Evolutionary conservation across 306 rosid genomes (phyloP).

Genomic region (Quercus robur): DNA sequence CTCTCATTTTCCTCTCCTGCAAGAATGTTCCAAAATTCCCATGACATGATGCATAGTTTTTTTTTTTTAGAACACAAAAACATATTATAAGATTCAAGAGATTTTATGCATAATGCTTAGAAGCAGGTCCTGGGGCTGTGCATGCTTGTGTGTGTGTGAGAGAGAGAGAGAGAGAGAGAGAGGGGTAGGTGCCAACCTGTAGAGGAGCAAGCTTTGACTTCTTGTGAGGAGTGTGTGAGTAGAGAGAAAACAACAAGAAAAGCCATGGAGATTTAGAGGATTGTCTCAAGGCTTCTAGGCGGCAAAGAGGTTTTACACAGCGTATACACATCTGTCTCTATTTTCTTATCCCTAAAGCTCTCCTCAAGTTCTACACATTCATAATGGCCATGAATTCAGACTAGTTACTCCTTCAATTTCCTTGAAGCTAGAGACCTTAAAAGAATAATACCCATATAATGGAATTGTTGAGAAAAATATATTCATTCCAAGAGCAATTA

Average conservation of each 20-base stretch:
- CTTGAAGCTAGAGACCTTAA: conserved; percentile 19
- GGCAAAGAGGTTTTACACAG: conserved; percentile 33
- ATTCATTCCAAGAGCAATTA: background rate
- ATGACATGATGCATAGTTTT: background rate
- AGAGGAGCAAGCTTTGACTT: conserved; percentile 81
- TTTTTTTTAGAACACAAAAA: background rate
- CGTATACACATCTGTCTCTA: conserved; percentile 41
- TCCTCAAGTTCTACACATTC: background rate
- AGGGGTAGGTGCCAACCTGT: conserved; percentile 46
- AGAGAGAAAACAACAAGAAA: conserved; percentile 31
- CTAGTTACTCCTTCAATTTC: conserved; percentile 10
- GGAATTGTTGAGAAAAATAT: background rate
- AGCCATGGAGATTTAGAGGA: conserved; percentile 43
- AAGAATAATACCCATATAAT: background rate
- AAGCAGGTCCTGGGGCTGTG: background rate
- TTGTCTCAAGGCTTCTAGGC: conserved; percentile 34
- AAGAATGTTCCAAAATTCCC: conserved; percentile 17
- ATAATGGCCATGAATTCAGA: conserved; percentile 9
- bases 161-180: too few relatives aligned
- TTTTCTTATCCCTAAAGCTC: conserved; percentile 17
- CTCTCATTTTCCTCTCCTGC: conserved; percentile 89
- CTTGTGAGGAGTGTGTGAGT: conserved; percentile 45
- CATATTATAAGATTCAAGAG: background rate
- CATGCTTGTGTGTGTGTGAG: background rate
- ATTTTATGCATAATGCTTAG: background rate